phyloP scores from a whole-genome alignment of 1,284 basidiomycete species.

The Pascua guehoae region DNA sequence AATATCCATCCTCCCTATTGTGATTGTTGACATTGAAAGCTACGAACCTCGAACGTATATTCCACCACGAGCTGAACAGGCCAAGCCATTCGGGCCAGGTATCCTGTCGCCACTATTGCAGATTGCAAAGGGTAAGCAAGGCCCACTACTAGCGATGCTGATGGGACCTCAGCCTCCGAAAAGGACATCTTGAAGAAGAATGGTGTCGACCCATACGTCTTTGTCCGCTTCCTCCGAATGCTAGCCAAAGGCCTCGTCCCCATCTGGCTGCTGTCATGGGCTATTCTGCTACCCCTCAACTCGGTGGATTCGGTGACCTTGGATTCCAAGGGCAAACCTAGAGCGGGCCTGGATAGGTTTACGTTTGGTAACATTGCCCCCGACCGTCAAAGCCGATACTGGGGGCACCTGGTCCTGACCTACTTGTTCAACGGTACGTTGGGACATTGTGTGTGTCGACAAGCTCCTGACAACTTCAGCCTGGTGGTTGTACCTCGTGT shows the following conservation, averaged over 20 bases:
- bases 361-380: conserved; percentile 54
- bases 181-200: conserved; percentile 53
- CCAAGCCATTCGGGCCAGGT: conserved; percentile 27
- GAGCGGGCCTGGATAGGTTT: conserved; percentile 54
- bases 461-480: conserved; percentile 21
- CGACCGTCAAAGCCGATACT: conserved; percentile 38
- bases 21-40: neutral
- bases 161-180: conserved; percentile 28
- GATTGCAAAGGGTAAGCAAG: conserved; percentile 18
- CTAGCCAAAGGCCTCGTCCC: conserved; percentile 63
- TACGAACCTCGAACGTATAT: conserved; percentile 71
- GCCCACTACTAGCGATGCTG: neutral
- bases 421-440: conserved; percentile 50
- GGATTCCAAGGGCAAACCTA: neutral
- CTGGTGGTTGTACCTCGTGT: conserved; percentile 69
- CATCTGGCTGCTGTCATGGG: conserved; percentile 61
- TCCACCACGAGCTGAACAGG: conserved; percentile 44
- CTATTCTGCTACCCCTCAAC: conserved; percentile 62
- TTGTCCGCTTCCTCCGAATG: conserved; percentile 62
- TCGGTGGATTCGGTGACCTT: conserved; percentile 48
- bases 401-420: conserved; percentile 51
- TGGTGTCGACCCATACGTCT: conserved; percentile 66
- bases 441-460: neutral
- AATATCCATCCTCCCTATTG: neutral
- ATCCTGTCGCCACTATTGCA: conserved; percentile 35